These are phyloP conservation scores for Akanthomyces muscarius DNA, from an alignment of 2,329 filamentous ascomycete genomes.

Conservation along the genomic window DNA sequence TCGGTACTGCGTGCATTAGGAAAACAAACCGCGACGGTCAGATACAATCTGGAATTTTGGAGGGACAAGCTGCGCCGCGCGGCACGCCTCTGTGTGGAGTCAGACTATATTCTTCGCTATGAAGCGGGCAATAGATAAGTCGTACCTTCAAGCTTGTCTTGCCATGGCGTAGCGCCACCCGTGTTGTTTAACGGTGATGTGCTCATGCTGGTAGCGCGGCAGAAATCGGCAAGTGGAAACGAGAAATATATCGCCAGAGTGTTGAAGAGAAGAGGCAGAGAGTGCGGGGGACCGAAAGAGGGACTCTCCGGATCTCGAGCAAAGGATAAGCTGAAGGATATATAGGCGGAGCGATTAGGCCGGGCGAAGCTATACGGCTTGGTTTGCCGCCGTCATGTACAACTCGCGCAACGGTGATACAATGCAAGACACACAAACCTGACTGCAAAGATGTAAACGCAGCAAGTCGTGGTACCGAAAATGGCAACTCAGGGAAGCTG, in stretches of 20 bases:
- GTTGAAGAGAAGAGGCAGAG: not conserved
- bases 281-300: not conserved
- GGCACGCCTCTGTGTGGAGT: conserved; percentile 47
- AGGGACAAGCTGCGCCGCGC: conserved; percentile 41
- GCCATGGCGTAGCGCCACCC: conserved; percentile 35
- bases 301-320: not conserved
- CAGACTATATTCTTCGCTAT: conserved; percentile 28
- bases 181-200: conserved; percentile 19
- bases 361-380: conserved; percentile 16
- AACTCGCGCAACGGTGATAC: conserved; percentile 15
- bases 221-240: not conserved
- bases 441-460: conserved; percentile 12
- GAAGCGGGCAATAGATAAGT: conserved; percentile 25
- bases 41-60: conserved; percentile 64
- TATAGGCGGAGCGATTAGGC: conserved; percentile 9
- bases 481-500: conserved; percentile 2
- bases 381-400: conserved; percentile 18
- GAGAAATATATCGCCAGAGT: conserved; percentile 2
- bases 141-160: conserved; percentile 49
- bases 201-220: conserved; percentile 7
- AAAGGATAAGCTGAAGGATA: conserved; percentile 10
- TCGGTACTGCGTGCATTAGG: not conserved
- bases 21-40: conserved; percentile 58
- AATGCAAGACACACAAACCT: conserved; percentile 14
- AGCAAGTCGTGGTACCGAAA: conserved; percentile 3